Percentiles rank a stretch among this genome's conserved stretches.
Conservation (phyloP, 164 flowering plant species). For the Dillenia turbinata region DNA sequence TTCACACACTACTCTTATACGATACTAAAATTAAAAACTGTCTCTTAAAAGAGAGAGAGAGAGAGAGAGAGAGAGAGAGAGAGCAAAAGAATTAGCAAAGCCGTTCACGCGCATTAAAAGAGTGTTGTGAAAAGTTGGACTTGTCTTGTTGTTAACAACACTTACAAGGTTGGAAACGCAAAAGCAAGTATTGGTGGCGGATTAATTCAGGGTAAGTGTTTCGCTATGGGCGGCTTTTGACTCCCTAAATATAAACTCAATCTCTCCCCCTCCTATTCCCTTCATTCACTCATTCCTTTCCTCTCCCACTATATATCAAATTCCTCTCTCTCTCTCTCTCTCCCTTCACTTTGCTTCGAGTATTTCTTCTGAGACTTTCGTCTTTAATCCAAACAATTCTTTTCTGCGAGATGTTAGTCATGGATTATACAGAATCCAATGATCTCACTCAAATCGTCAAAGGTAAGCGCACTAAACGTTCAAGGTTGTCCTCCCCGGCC, state of each 20-base stretch:
- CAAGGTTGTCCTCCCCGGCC: constrained; percentile 22
- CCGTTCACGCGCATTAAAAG: too few species aligned
- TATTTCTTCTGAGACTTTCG: background rate
- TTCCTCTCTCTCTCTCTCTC: background rate
- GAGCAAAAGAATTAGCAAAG: too few species aligned
- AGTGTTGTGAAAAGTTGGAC: too few species aligned
- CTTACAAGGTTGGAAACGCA: constrained; percentile 28
- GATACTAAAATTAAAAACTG: too few species aligned
- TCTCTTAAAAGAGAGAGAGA: too few species aligned
- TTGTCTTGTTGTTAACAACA: background rate
- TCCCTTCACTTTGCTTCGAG: background rate
- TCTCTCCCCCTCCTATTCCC: background rate
- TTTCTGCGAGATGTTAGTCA: background rate
- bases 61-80: too few species aligned
- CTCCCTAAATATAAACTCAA: constrained; percentile 25
- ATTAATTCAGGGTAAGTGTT: constrained; percentile 33
- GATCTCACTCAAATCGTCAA: constrained; percentile 16
- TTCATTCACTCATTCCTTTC: constrained; percentile 4
- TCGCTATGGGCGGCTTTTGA: constrained; percentile 29
- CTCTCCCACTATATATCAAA: constrained; percentile 9
- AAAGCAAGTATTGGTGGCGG: constrained; percentile 27
- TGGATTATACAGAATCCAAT: constrained; percentile 3
- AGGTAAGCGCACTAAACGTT: constrained; percentile 55
- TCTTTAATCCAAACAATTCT: background rate
- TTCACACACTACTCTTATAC: too few species aligned